Percentiles rank a stretch among this genome's conserved stretches.
These are phyloP conservation scores for Botrytis aclada DNA, from an alignment of 2,329 filamentous ascomycete genomes.

Conservation along the genomic window DNA sequence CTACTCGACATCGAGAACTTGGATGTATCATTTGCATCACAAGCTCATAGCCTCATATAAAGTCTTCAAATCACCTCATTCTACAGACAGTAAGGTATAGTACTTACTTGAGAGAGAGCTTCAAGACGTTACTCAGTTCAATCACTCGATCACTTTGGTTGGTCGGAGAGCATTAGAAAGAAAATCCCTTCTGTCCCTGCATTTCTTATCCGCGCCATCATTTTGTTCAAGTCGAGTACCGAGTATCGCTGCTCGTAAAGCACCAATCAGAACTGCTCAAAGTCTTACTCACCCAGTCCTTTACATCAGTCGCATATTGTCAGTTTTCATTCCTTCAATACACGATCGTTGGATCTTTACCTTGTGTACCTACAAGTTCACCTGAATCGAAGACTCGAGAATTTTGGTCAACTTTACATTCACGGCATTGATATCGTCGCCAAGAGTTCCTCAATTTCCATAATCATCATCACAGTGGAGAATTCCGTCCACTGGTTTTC, in stretches of 20 bases:
- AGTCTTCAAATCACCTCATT: slow-evolving; percentile 1
- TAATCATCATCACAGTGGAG: not conserved
- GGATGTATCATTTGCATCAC: slow-evolving; percentile 1
- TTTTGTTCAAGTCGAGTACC: slow-evolving; percentile 16
- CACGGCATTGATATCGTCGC: not conserved
- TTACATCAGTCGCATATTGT: slow-evolving; percentile 15
- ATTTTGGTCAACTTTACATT: not conserved
- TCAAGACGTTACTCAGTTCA: slow-evolving; percentile 4
- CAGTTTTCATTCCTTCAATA: slow-evolving; percentile 6
- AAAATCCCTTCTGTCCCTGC: slow-evolving; percentile 11
- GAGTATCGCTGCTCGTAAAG: slow-evolving; percentile 11
- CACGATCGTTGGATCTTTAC: slow-evolving; percentile 10
- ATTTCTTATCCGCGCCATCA: slow-evolving; percentile 14
- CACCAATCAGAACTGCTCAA: slow-evolving; percentile 15
- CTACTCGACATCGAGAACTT: slow-evolving; percentile 4
- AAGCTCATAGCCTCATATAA: not conserved
- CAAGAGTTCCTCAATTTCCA: not conserved
- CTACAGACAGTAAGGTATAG: slow-evolving; percentile 15
- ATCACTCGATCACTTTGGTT: slow-evolving; percentile 15
- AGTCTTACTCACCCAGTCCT: slow-evolving; percentile 13
- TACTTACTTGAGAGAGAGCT: slow-evolving; percentile 10
- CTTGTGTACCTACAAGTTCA: slow-evolving; percentile 11
- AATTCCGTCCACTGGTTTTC: not conserved
- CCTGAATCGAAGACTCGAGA: slow-evolving; percentile 1
- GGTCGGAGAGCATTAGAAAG: not conserved